Evolutionary conservation across 306 rosid species (phyloP).

Genomic region (Vigna radiata): DNA sequence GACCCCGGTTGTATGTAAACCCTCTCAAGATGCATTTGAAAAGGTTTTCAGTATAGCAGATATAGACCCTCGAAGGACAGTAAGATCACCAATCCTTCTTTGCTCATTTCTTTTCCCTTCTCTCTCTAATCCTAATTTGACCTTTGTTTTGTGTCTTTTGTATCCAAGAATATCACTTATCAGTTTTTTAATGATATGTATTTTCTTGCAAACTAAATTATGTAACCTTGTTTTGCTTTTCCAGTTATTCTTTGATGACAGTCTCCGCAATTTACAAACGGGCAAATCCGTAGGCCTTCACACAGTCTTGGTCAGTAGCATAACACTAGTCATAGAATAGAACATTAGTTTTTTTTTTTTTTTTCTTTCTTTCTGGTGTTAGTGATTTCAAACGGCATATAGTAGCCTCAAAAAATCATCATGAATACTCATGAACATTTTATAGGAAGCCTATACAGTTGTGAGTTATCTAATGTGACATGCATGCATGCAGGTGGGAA

Average conservation of each 20-base stretch:
- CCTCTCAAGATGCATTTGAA: conserved; percentile 66
- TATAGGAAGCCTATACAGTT: not conserved
- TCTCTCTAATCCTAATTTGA: not conserved
- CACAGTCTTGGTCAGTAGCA: conserved; percentile 72
- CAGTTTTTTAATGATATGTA: not conserved
- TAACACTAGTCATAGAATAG: conserved; percentile 7
- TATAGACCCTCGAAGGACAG: conserved; percentile 75
- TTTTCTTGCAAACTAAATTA: conserved; percentile 9
- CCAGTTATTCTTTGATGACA: conserved; percentile 90
- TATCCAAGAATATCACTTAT: not conserved
- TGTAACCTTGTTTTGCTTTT: not conserved
- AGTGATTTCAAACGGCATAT: not conserved
- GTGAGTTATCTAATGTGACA: not conserved
- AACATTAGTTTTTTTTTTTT: not conserved
- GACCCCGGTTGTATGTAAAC: conserved; percentile 83
- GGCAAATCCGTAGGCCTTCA: conserved; percentile 72
- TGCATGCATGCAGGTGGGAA: conserved; percentile 67
- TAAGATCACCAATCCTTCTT: conserved; percentile 46
- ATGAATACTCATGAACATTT: not conserved
- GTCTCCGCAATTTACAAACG: conserved; percentile 64
- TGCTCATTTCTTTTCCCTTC: not conserved
- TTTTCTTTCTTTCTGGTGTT: not conserved
- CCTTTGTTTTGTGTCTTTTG: not conserved
- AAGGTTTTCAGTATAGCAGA: conserved; percentile 67
- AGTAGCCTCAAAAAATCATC: conserved; percentile 1